Evolutionary conservation across 129 eudicot genomes (phyloP).

Genomic region (Logfia minima): DNA sequence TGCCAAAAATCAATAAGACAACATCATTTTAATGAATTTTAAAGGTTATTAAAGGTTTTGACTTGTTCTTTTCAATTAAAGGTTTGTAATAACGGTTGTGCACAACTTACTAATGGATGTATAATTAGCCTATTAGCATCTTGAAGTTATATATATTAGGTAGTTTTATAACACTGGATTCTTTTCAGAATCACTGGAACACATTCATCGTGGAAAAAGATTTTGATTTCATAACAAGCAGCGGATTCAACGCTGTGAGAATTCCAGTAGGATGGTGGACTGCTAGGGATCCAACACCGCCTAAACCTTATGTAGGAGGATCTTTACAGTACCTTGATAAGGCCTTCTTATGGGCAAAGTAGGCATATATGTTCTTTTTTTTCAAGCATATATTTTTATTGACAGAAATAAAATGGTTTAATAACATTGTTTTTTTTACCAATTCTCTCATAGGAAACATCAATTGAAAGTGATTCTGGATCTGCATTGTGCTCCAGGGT

Average conservation of each 20-base stretch:
- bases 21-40: neutral
- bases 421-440: neutral
- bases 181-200: conserved; percentile 57
- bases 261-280: conserved; percentile 96
- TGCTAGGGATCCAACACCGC: conserved; percentile 64
- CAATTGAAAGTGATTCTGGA: conserved; percentile 63
- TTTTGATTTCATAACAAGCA: conserved; percentile 51
- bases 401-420: neutral
- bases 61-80: neutral
- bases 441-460: conserved; percentile 44
- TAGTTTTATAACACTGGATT: neutral
- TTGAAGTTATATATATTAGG: no score
- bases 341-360: conserved; percentile 76
- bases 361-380: conserved; percentile 19
- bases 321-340: conserved; percentile 70
- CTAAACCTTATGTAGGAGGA: conserved; percentile 69
- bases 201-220: conserved; percentile 62
- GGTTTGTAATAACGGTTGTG: no score
- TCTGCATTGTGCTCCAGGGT: conserved; percentile 82
- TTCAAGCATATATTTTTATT: neutral
- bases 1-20: neutral
- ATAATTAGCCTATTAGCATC: no score
- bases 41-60: neutral
- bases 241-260: conserved; percentile 64
- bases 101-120: no score